These are phyloP conservation scores for Prunus yedoensis DNA, from an alignment of 331 rosid genomes.

Conservation along the genomic window DNA sequence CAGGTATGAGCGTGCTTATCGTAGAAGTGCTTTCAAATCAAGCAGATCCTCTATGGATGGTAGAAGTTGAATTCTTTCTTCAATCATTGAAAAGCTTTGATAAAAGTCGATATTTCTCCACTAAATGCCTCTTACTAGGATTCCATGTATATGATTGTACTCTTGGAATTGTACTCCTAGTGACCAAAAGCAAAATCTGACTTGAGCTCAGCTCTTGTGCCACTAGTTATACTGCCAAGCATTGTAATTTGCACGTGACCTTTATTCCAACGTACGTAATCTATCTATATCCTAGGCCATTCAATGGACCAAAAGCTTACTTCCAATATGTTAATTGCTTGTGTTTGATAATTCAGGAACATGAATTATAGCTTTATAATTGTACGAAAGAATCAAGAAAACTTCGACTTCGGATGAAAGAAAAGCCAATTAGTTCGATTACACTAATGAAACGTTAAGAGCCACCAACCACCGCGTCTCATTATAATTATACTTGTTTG, in stretches of 20 bases:
- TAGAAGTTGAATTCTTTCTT: slow-evolving; percentile 12
- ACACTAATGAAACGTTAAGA: background rate
- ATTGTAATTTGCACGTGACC: background rate
- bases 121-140: slow-evolving; percentile 18
- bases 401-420: background rate
- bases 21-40: slow-evolving; percentile 6
- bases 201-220: background rate
- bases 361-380: background rate
- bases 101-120: slow-evolving; percentile 13
- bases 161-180: background rate
- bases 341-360: background rate
- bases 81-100: slow-evolving; percentile 13
- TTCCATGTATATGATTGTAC: slow-evolving; percentile 20
- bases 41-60: slow-evolving; percentile 27
- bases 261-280: too few species aligned
- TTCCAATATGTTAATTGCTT: background rate
- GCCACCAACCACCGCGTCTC: background rate
- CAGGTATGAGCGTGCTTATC: slow-evolving; percentile 8
- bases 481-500: background rate
- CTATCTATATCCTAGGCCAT: background rate
- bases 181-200: background rate
- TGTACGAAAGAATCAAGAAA: background rate
- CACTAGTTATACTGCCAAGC: background rate
- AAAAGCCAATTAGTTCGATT: background rate
- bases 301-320: background rate